Conservation (phyloP, 768 basidiomycete species). For the Filobasidium floriforme region DNA sequence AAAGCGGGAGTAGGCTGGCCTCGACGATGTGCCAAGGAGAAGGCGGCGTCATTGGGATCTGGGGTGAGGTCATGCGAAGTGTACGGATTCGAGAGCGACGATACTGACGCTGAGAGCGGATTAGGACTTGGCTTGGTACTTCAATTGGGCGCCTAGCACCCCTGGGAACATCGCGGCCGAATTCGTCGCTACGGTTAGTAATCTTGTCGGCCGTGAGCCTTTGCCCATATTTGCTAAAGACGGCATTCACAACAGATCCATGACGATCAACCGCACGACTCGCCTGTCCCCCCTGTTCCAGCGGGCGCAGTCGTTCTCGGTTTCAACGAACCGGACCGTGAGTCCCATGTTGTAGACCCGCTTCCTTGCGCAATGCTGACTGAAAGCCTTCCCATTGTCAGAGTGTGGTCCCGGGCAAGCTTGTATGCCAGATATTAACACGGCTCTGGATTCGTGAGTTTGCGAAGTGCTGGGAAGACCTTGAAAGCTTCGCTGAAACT, state of each 20-base stretch:
- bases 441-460: conserved; percentile 6
- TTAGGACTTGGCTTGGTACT: conserved; percentile 16
- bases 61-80: background rate
- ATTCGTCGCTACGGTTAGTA: conserved; percentile 10
- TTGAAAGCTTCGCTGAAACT: background rate
- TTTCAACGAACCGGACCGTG: conserved; percentile 22
- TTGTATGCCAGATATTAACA: conserved; percentile 9
- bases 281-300: background rate
- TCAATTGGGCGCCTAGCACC: conserved; percentile 7
- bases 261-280: background rate
- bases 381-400: background rate
- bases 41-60: background rate
- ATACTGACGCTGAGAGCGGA: background rate
- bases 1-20: background rate
- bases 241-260: background rate
- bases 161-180: conserved; percentile 5
- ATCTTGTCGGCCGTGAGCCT: background rate
- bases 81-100: background rate
- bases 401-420: conserved; percentile 8
- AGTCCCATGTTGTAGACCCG: background rate
- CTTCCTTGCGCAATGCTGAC: background rate
- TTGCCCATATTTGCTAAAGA: background rate
- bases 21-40: background rate
- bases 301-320: conserved; percentile 7
- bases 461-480: no score